Evolutionary conservation across 257 asterid species (phyloP).

Genomic region (Voacanga thouarsii): DNA sequence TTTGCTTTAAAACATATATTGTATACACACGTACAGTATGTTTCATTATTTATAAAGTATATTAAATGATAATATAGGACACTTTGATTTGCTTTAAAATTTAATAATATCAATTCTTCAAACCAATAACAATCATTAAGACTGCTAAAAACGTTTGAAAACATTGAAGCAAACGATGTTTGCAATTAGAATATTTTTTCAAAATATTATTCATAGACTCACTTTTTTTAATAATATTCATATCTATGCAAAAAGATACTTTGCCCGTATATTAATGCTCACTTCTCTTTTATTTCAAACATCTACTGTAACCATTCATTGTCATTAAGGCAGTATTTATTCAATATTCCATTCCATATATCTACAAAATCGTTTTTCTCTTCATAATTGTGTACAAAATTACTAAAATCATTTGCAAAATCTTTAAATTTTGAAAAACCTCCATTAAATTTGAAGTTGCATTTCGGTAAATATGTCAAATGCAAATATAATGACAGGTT

Average conservation of each 20-base stretch:
- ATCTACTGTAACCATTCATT: not conserved
- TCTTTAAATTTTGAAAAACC: too few species aligned
- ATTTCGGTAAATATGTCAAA: too few species aligned
- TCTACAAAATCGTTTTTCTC: not conserved
- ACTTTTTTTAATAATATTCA: not conserved
- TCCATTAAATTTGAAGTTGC: too few species aligned
- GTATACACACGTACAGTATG: not conserved
- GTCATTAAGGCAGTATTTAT: not conserved
- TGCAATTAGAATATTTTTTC: slow-evolving; percentile 3
- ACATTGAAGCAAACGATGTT: not conserved
- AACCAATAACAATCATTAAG: not conserved
- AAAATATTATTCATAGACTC: not conserved
- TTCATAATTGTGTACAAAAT: too few species aligned
- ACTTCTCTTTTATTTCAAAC: not conserved
- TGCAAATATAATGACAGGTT: too few species aligned
- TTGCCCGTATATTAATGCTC: too few species aligned
- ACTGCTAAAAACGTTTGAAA: not conserved
- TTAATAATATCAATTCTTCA: not conserved
- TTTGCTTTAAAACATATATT: not conserved
- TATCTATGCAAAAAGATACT: not conserved
- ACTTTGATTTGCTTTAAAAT: not conserved
- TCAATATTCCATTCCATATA: not conserved
- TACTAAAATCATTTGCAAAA: too few species aligned
- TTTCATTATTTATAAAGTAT: not conserved
- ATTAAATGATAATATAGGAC: not conserved